phyloP scores from a whole-genome alignment of 2,329 filamentous ascomycete species.

The Colletotrichum brevisporum region DNA sequence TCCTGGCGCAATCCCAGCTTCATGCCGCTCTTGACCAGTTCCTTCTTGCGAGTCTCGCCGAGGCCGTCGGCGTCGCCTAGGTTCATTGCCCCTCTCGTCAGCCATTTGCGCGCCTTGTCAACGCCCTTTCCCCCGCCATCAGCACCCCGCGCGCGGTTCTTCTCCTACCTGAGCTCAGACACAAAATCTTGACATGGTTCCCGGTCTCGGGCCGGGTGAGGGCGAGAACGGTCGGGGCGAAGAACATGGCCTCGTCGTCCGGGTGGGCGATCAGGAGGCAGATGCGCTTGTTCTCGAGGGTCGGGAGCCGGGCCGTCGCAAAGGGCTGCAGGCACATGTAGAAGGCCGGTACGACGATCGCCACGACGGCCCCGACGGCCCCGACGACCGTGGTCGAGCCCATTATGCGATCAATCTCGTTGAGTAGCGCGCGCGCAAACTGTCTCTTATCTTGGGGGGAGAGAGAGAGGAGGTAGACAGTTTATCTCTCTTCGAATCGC shows the following conservation, averaged over 20 bases:
- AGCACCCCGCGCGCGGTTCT: slow-evolving; percentile 43
- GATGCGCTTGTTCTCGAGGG: slow-evolving; percentile 85
- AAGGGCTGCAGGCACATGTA: slow-evolving; percentile 66
- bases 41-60: slow-evolving; percentile 84
- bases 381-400: slow-evolving; percentile 41
- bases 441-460: too few species aligned
- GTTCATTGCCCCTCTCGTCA: slow-evolving; percentile 16
- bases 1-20: slow-evolving; percentile 80
- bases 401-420: slow-evolving; percentile 41
- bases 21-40: slow-evolving; percentile 85
- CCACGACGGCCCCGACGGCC: slow-evolving; percentile 50
- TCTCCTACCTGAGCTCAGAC: slow-evolving; percentile 81
- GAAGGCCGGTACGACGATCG: slow-evolving; percentile 63
- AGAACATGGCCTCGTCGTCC: slow-evolving; percentile 99
- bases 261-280: slow-evolving; percentile 96
- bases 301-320: slow-evolving; percentile 71
- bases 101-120: slow-evolving; percentile 18
- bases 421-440: too few species aligned
- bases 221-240: slow-evolving; percentile 88
- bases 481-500: too few species aligned
- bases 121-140: background rate
- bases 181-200: slow-evolving; percentile 95
- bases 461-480: too few species aligned
- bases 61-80: slow-evolving; percentile 88
- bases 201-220: slow-evolving; percentile 83